These are phyloP conservation scores for Lomentospora prolificans DNA, from an alignment of 2,329 filamentous ascomycete genomes.

Conservation along the genomic window DNA sequence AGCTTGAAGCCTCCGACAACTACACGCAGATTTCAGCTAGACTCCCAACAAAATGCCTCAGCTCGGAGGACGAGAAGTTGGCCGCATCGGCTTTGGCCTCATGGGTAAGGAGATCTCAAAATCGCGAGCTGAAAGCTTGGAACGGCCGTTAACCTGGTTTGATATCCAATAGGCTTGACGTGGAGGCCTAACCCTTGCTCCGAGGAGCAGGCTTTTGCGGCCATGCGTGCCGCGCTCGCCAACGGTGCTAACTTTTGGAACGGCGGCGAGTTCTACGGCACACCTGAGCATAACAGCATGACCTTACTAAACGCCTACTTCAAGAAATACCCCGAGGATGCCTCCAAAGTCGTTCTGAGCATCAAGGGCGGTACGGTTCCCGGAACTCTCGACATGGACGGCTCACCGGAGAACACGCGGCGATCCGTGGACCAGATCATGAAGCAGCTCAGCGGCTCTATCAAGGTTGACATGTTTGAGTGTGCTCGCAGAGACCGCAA, in stretches of 20 bases:
- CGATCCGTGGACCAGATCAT: slow-evolving; percentile 49
- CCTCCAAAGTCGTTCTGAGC: slow-evolving; percentile 48
- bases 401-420: slow-evolving; percentile 43
- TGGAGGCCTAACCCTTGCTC: slow-evolving; percentile 29
- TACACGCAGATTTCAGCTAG: neutral
- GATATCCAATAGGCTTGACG: slow-evolving; percentile 26
- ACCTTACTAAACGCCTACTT: slow-evolving; percentile 54
- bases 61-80: slow-evolving; percentile 34
- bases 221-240: slow-evolving; percentile 42
- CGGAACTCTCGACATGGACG: slow-evolving; percentile 30
- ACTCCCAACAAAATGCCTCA: slow-evolving; percentile 17
- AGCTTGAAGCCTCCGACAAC: no score
- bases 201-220: slow-evolving; percentile 40
- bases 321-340: slow-evolving; percentile 52
- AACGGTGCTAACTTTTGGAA: slow-evolving; percentile 46
- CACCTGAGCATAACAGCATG: slow-evolving; percentile 46
- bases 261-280: slow-evolving; percentile 56
- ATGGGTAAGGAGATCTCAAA: slow-evolving; percentile 33
- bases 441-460: slow-evolving; percentile 38
- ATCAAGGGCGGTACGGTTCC: slow-evolving; percentile 48
- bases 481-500: slow-evolving; percentile 46
- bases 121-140: no score
- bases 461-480: slow-evolving; percentile 52
- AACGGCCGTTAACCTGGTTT: neutral
- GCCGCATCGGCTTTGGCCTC: slow-evolving; percentile 42